These are phyloP conservation scores for Solanum pinnatisectum DNA, from an alignment of 257 asterid genomes.

Conservation along the genomic window DNA sequence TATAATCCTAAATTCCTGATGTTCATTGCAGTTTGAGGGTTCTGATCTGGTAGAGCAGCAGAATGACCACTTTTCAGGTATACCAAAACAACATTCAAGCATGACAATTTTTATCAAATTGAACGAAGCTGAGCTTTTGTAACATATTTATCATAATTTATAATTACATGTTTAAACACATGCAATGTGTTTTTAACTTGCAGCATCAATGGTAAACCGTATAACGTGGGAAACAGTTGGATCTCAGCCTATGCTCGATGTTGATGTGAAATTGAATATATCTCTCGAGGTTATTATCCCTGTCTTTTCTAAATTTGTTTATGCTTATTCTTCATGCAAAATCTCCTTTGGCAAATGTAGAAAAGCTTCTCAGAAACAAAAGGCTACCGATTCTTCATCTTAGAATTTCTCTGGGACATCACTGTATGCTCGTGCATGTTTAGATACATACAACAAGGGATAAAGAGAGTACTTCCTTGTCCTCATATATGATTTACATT, in stretches of 20 bases:
- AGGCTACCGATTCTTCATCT: neutral
- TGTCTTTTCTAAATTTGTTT: neutral
- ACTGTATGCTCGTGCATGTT: neutral
- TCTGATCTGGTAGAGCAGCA: constrained; percentile 60
- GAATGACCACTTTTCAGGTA: constrained; percentile 74
- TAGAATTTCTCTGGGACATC: neutral
- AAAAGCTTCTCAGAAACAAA: neutral
- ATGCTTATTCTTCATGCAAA: neutral
- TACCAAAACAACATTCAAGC: neutral
- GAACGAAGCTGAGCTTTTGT: neutral
- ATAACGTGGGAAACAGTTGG: constrained; percentile 53
- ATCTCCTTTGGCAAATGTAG: neutral
- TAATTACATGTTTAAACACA: neutral
- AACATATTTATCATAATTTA: neutral
- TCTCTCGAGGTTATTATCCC: constrained; percentile 30
- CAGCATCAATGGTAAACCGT: constrained; percentile 74
- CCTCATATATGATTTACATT: neutral
- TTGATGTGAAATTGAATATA: constrained; percentile 44
- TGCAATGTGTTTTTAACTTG: constrained; percentile 5
- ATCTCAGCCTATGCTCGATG: constrained; percentile 42
- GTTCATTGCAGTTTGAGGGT: constrained; percentile 62
- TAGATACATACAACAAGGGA: neutral
- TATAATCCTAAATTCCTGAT: neutral
- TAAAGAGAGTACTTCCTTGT: neutral
- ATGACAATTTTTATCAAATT: neutral